Percentiles rank a stretch among this genome's conserved stretches.
phyloP scores from a whole-genome alignment of 257 asterid species.

The Rauvolfia tetraphylla region DNA sequence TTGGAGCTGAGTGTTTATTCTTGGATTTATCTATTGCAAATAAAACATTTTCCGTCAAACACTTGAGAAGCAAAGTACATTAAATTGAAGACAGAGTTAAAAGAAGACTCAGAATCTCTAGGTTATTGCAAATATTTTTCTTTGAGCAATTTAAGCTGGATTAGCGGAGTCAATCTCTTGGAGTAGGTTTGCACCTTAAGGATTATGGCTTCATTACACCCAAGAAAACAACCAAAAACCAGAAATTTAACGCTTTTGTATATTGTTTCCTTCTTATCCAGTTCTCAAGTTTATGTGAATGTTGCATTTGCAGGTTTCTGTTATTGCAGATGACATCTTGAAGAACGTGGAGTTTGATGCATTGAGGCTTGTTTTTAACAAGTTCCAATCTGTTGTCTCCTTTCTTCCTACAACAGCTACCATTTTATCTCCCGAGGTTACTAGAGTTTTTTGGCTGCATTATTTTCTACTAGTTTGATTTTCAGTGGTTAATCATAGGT shows the following conservation, averaged over 20 bases:
- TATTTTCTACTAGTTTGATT: not conserved
- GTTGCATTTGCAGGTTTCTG: slow-evolving; percentile 66
- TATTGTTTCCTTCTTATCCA: not conserved
- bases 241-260: not conserved
- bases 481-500: slow-evolving; percentile 19
- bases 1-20: not conserved
- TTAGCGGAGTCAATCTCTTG: not conserved
- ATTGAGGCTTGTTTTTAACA: slow-evolving; percentile 76
- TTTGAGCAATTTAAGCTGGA: not conserved
- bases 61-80: not conserved
- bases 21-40: not conserved
- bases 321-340: slow-evolving; percentile 92
- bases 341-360: slow-evolving; percentile 93
- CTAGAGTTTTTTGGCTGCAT: slow-evolving; percentile 10
- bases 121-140: not conserved
- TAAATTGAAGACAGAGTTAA: not conserved
- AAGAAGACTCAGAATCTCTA: not conserved
- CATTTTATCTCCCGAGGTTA: slow-evolving; percentile 92
- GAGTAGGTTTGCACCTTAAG: not conserved
- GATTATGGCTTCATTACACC: not conserved
- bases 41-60: not conserved
- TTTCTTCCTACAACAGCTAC: slow-evolving; percentile 78
- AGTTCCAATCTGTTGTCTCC: slow-evolving; percentile 82
- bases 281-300: not conserved
- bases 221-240: not conserved